Base-by-base conservation (phyloP, 1,284 basidiomycete species). In the Calocybe gambosa region DNA sequence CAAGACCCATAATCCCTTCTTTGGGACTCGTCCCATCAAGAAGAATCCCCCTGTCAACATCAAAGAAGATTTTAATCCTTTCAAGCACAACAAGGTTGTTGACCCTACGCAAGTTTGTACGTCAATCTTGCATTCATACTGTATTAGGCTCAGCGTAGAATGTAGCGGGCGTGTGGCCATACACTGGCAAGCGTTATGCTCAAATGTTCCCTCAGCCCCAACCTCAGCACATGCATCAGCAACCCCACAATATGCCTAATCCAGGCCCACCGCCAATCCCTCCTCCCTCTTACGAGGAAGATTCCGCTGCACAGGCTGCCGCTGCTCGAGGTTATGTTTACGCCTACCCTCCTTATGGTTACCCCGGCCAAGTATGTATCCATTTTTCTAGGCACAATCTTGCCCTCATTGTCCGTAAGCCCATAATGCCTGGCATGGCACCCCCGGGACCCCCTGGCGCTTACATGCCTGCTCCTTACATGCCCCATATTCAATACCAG, bases 21-120 rank as follows among this genome's bases (percentile, higher is more conserved):
- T 94, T 63, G 89, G 89, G 42, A 74, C 80, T 34, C 82, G 84
- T 31, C 65, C 73, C 19, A 78, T 85, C 62, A 90, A 91, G 74
- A 86, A 87, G 66, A 71, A 71, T 36, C 65, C 70, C 5, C 70
- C 77, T 16, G 80, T 92, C 36, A 86, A 91, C 60, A 76, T 93
- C 58, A 89, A 93, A 66, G 89, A 94, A 57, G 93, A 96, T 59
- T 97, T 96, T 64, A 95, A 93, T 66, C 90, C 93, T 20, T 94
- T 92, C 75, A 92, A 93, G 68, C 79, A 83, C 58, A 78, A 77
- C 62, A 92, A 91, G 65, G 82, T 92, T 45, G 77, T 75, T 5
- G 85, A 89, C 49, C 80, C 91, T 9, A 67, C 77, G 19, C 74
- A 78, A 55, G 76, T 91, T 53, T 68, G 90, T 91, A 61, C 57